Evolutionary conservation across 179 eudicot genomes (phyloP), one percentile per base, ranked within the genome.

Genomic region (Silene noctiflora): DNA sequence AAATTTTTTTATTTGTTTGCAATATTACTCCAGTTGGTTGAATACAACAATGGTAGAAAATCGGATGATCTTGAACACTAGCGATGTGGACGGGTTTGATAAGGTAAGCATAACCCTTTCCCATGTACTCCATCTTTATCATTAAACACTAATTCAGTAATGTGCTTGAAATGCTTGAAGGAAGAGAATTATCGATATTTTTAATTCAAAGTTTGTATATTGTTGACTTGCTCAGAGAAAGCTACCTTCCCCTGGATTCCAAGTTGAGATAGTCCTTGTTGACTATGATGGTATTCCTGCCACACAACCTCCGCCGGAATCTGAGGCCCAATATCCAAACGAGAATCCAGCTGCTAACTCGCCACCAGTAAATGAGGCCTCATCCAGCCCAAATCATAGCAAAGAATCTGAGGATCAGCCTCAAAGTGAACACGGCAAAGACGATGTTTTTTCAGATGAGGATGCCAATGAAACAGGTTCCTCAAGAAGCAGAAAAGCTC

Each of bases 201-300:
- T 17, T 22, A 44, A 70, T 21, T 33, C 66, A 22, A 74, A 39
- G 62, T 65, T 12, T 67, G 68, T 42, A 21, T 53, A 9, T 71
- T 69, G 21, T 74, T 24, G 20, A 39, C 46, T 46, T 70, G 60
- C 42, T 74, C 93, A 95, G 99, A 86, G 99, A 81, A 95, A 95
- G 85, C 86, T 95, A 73, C 94, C 99, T 61, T 95, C 99, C 53
- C 98, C 99, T 17, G 99, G 99, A 70, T 93, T 95, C 81, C 99
- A 90, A 81, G 89, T 95, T 73, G 99, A 95, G 85, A 87, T 93
- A 48, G 98, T 95, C 76, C 89, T 95, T 63, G 91, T 87, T 73
- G 99, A 93, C 81, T 86, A 83, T 75, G 89, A 89, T 67, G 81
- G 81, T 48, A 66, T 78, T 6, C 81, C 83, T 67, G 74, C 90